Evolutionary conservation across 768 basidiomycete genomes (phyloP), one percentile per base, ranked within the genome.

Genomic region (Kwoniella heveanensis): DNA sequence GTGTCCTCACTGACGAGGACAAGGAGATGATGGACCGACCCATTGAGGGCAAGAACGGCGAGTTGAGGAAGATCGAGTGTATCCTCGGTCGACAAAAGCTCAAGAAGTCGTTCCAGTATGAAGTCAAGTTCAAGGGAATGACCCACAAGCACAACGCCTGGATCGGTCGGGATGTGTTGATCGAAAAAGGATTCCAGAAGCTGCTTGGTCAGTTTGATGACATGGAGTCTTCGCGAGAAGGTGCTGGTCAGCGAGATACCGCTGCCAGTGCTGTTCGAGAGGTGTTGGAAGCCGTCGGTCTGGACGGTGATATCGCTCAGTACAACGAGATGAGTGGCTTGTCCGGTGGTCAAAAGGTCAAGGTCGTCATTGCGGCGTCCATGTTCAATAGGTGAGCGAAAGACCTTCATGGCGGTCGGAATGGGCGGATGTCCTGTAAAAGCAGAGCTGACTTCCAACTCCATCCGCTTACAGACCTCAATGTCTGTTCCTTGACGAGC

Each of bases 301-400:
- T 98, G 39, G 92, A 97, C 81, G 94, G 94, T 47, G 92, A 97
- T 82, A 97, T 97, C 64, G 94, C 94, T 12, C 92, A 96, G 81
- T 97, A 98, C 82, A 95, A 96, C 76, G 94, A 98, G 82, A 93
- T 97, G 76, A 86, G 87, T 36, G 94, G 95, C 39, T 83, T 97
- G 49, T 94, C 91, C 19, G 95, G 95, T 80, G 94, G 93, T 65
- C 94, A 98, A 80, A 97, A 98, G 82, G 96, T 98, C 82, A 96
- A 98, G 83, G 82, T 83, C 61, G 82, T 82, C 70, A 80, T 83
- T 64, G 94, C 90, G 17, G 94, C 94, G 26, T 92, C 94, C 77
- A 84, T 96, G 60, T 97, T 94, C 92, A 92, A 92, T 80, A 93
- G 92, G 57, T 63, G 57, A 55, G 67, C 57, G 21, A 4, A 50